Evolutionary conservation across 2,329 filamentous ascomycete genomes (phyloP), one percentile per base, ranked within the genome.

Genomic region (Sporothrix dimorphospora): DNA sequence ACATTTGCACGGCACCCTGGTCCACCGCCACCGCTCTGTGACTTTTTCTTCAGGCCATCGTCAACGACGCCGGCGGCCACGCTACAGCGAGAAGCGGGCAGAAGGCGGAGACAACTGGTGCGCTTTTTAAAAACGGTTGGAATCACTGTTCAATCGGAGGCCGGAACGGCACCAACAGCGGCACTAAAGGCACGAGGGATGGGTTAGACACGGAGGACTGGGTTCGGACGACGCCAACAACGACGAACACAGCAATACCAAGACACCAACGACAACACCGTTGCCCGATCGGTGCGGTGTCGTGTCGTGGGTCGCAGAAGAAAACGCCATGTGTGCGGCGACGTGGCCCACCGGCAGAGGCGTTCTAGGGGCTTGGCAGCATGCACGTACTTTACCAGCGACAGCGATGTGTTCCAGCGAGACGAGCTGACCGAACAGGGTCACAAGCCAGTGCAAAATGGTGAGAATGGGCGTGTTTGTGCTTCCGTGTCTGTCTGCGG

Each of bases 311-410:
- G 63, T 34, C 24, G 24, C 9, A 67, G 65, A 38, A 63, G 38
- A 11, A n/a, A 53, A 49, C 16, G 45, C 65, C 45, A 51, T 51
- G 65, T 67, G 65, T 14, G 45, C 8, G 12, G 21, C n/a, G 67
- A 70, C 68, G 68, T 70, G 68, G 68, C 55, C 45, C 53, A 38
- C 34, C 53, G 68, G 53, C 38, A 63, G 21, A 70, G 55, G 42
- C 14, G 45, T 63, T 65, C 57, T 71, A 65, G 55, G 30, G 69
- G 55, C 69, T 71, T 71, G 69, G 69, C 69, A 65, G 12, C 27
- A 63, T 70, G 69, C 68, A 70, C 40, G 68, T 59, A 47, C 68
- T 70, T 61, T 70, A 70, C 53, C 51, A 21, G 38, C 24, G 51
- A 70, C 38, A 30, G 38, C 14, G 34, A 57, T 24, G 65, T 40